Evolutionary conservation across 2,329 filamentous ascomycete genomes (phyloP), one percentile per base, ranked within the genome.

Genomic region (Diaporthe sp.): DNA sequence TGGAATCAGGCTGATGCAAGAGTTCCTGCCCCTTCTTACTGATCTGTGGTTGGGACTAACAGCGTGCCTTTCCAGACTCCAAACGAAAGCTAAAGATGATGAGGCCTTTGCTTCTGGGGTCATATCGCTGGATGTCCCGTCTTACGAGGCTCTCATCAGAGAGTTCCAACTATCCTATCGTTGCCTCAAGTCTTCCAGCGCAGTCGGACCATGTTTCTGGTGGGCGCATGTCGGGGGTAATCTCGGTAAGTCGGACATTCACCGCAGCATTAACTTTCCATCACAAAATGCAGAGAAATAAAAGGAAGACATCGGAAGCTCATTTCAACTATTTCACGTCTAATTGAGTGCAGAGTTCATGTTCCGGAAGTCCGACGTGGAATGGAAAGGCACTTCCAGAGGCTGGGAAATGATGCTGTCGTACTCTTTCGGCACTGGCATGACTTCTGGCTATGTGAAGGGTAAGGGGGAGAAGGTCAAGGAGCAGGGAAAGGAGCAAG

Each of bases 131-230:
- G 51, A 69, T 0, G 65, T 71, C 3, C 63, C 75, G 1, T n/a
- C 50, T 12, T 83, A 83, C 71, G 72, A 74, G 22, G 68, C 73
- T 7, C 79, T 83, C 72, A 76, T 82, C 8, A 65, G 75, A 19
- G 76, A 78, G 10, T 76, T 83, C 73, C 75, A 78, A 37, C 76
- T 83, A 1, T 81, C 82, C 0, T 77, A 77, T 39, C 77, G 79
- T 32, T 76, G 68, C 2, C 76, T 82, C 2, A 81, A 83, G 53
- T 79, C 77, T 13, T 78, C 79, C 1, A 81, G 78, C 70, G 78
- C 75, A 15, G 81, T 83, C 1, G 82, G 82, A 1, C 81, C 81
- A 0, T 82, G 83, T 71, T 83, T 83, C 75, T 84, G 82, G 81
- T 80, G 79, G 63, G 76, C 78, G 1, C 77, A 78, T 69, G 79